phyloP scores from a whole-genome alignment of 306 rosid species.

The Prunus mongolica region DNA sequence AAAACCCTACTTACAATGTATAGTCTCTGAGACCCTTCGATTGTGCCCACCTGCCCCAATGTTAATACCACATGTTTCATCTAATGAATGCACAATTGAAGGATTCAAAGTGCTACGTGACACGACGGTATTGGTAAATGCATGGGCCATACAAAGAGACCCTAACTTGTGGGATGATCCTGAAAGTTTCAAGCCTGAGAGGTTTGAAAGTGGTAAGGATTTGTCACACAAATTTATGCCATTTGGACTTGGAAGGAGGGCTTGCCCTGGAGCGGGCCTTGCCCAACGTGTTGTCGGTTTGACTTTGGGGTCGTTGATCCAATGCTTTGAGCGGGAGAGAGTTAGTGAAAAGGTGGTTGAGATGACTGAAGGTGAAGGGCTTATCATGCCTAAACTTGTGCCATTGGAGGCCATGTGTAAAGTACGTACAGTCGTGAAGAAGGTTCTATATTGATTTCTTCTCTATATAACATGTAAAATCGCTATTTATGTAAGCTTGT shows the following conservation, averaged over 20 bases:
- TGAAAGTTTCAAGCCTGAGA: conserved; percentile 8
- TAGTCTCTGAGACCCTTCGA: conserved; percentile 28
- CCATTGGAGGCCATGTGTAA: neutral
- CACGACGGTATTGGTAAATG: conserved; percentile 33
- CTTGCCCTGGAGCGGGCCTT: neutral
- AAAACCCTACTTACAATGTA: conserved; percentile 30
- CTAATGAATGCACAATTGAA: conserved; percentile 20
- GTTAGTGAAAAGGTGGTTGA: neutral
- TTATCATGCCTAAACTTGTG: neutral
- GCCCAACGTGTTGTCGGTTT: neutral
- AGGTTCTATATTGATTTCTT: neutral
- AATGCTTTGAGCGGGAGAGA: conserved; percentile 11
- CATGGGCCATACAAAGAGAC: conserved; percentile 44
- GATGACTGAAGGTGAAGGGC: neutral
- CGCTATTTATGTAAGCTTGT: too few species aligned
- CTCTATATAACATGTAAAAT: too few species aligned
- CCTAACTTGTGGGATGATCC: conserved; percentile 26
- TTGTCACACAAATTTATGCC: neutral
- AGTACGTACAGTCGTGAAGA: neutral
- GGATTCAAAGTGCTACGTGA: conserved; percentile 35
- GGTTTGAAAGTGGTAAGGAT: neutral
- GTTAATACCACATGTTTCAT: conserved; percentile 32
- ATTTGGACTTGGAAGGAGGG: conserved; percentile 6
- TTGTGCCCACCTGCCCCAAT: conserved; percentile 28
- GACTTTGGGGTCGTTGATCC: conserved; percentile 7